Evolutionary conservation across 1,284 basidiomycete genomes (phyloP), one percentile per base, ranked within the genome.

Genomic region (Tylopilus orsonianus): DNA sequence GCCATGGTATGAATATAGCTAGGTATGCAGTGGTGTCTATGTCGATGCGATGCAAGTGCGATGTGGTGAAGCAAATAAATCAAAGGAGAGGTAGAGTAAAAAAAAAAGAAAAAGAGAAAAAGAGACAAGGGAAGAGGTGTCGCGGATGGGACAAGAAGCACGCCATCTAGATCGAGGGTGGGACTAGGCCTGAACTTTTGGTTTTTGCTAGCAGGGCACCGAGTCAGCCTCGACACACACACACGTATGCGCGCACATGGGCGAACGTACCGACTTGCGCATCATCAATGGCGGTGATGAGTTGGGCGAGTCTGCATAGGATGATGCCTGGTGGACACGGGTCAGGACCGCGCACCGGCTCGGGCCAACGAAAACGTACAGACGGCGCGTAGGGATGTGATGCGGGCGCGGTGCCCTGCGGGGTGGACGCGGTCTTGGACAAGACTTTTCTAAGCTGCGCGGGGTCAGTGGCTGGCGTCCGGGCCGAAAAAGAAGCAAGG

Each of bases 251-350:
- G 6, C 6, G 10, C 8, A 30, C 14, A 4, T 4, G 29, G 14
- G 13, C 8, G 29, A 4, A 67, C 74, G 52, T 50, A 77, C 74
- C 50, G 76, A 69, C 71, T 71, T 72, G 47, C 74, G 75, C 76
- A 80, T 81, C 75, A 79, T 80, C 48, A 80, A 51, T 14, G 74
- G 74, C n/a, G 74, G 64, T 19, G 72, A 71, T 16, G 67, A 68
- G 41, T 67, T 64, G 44, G 65, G 50, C 41, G 65, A 68, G 41
- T 69, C 64, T 34, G 69, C 56, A 16, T 71, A 56, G 40, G 69
- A 56, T 26, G 69, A 56, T 26, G 69, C 60, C 75, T 78, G 49
- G 5, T n/a, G 47, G n/a, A 6, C 14, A n/a, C 39, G 12, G 30
- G 51, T 65, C 30, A 58, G 53, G 27, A 43, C 19, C 38, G 10